Evolutionary conservation across 2,329 filamentous ascomycete genomes (phyloP).

Genomic region (Scedosporium aurantiacum): DNA sequence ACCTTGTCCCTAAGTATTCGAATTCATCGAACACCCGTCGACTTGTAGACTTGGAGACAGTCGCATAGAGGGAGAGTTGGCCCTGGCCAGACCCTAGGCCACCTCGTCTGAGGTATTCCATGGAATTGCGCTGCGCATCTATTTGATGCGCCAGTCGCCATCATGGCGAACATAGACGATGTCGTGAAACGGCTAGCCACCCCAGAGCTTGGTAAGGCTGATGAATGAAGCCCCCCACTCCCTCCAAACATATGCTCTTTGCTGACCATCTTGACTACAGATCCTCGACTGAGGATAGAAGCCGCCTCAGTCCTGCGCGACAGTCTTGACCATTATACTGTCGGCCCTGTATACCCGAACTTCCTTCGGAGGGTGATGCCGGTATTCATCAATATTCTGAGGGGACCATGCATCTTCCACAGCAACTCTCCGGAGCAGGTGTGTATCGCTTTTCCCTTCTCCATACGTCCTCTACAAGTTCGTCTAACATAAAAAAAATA

Average conservation of each 20-base stretch:
- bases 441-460: conserved; percentile 16
- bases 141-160: conserved; percentile 3
- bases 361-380: conserved; percentile 87
- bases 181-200: conserved; percentile 49
- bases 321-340: conserved; percentile 78
- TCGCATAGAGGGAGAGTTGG: neutral
- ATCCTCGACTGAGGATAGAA: conserved; percentile 70
- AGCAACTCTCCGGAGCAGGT: conserved; percentile 86
- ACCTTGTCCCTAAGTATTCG: neutral
- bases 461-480: neutral
- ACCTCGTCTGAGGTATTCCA: neutral
- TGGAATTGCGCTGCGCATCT: conserved; percentile 5
- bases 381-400: conserved; percentile 74
- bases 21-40: neutral
- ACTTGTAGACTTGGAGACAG: neutral
- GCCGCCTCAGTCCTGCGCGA: conserved; percentile 82
- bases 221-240: too few species aligned
- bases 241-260: neutral
- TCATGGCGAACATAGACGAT: conserved; percentile 44
- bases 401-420: conserved; percentile 79
- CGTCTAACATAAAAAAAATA: conserved; percentile 21
- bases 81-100: neutral
- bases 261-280: conserved; percentile 31
- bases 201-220: conserved; percentile 40
- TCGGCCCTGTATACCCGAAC: conserved; percentile 60